These are phyloP conservation scores for Phlebopus sp. DNA, from an alignment of 1,284 basidiomycete genomes.

Conservation along the genomic window DNA sequence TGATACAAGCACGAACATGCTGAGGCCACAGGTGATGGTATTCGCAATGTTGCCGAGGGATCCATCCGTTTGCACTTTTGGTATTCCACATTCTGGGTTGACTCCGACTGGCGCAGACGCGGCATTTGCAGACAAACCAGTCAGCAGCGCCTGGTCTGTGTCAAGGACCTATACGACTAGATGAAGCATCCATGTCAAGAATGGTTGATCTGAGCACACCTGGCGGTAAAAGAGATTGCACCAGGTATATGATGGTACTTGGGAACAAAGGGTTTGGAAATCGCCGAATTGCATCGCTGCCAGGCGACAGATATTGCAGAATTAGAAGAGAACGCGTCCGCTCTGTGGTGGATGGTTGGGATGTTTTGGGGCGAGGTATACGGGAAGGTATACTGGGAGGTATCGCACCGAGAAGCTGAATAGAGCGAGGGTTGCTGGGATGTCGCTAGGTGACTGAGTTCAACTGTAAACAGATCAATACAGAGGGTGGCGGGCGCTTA, in stretches of 20 bases:
- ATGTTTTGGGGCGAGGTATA: slow-evolving; percentile 14
- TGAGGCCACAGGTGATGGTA: slow-evolving; percentile 63
- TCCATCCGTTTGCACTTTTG: slow-evolving; percentile 42
- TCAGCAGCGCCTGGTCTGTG: slow-evolving; percentile 33
- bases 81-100: slow-evolving; percentile 56
- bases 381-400: slow-evolving; percentile 12
- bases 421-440: slow-evolving; percentile 18
- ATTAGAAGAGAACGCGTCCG: slow-evolving; percentile 4
- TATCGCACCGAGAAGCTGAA: slow-evolving; percentile 21
- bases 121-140: slow-evolving; percentile 38
- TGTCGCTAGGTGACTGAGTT: slow-evolving; percentile 30
- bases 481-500: slow-evolving; percentile 28
- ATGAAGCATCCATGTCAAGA: slow-evolving; percentile 9
- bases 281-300: slow-evolving; percentile 58
- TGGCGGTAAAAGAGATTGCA: slow-evolving; percentile 72
- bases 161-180: slow-evolving; percentile 33
- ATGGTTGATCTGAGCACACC: slow-evolving; percentile 29
- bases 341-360: slow-evolving; percentile 3
- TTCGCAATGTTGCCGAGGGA: slow-evolving; percentile 74
- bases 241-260: slow-evolving; percentile 65
- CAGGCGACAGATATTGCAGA: neutral
- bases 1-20: slow-evolving; percentile 47
- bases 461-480: slow-evolving; percentile 30
- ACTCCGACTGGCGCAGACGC: slow-evolving; percentile 55
- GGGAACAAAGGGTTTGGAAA: slow-evolving; percentile 53